Evolutionary conservation across 352 stramenopile species (phyloP), one percentile per base, ranked within the genome.

Genomic region (Pythium monospermum): DNA sequence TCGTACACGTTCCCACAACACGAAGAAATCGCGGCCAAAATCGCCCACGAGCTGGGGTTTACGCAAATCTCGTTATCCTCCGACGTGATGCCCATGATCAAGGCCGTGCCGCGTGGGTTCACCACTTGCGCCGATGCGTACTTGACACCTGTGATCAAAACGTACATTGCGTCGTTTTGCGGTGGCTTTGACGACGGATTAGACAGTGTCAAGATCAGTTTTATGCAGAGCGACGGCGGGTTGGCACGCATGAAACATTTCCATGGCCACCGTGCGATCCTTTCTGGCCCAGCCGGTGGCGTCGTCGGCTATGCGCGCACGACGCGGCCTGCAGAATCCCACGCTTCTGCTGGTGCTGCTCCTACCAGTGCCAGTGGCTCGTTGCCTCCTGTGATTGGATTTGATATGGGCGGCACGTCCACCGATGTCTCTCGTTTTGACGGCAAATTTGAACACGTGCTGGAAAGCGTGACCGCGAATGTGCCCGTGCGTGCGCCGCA

Each of bases 191-290:
- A 96, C 46, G 65, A 81, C 3, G 79, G 83, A 18, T 60, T 99
- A 13, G 74, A 95, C 1, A 48, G 88, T 16, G 80, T 96, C 56
- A 91, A 94, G 47, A 98, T 98, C 50, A 94, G 83, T 49, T 97
- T 99, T 55, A 99, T 99, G 97, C 97, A 99, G 64, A 98, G 87
- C 35, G 97, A 99, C 71, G 97, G 97, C 26, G 97, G 97, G 19
- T 69, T 99, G 41, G 97, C 96, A 7, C 88, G 90, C 4, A 96
- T 98, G 63, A 89, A 96, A 50, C 73, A 86, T 36, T 98, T 98
- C 58, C 81, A 93, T 53, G 93, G 93, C 40, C 89, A 97, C 46
- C 81, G 84, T 1, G 91, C 91, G 5, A 98, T 98, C 46, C 75
- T 98, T 0, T 98, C 93, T 0, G 94, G 94, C 10, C 94, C 94